phyloP scores from a whole-genome alignment of 202 grass and related monocot genomes.

The Panicum virgatum region DNA sequence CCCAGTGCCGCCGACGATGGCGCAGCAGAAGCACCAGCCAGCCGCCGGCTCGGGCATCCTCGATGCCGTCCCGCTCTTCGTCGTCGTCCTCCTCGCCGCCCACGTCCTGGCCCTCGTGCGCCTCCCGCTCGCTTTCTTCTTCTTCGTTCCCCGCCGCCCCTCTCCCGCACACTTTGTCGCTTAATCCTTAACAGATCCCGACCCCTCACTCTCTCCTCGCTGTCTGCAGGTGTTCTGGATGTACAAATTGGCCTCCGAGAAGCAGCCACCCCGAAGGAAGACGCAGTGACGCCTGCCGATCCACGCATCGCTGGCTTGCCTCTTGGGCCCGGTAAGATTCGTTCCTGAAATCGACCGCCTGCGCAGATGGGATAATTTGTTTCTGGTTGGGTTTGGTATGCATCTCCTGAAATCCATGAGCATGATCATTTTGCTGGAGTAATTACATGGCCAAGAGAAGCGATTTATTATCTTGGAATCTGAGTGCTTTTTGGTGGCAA shows the following conservation, averaged over 20 bases:
- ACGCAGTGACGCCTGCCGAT: constrained; percentile 34
- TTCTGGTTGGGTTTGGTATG: neutral
- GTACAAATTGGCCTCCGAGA: constrained; percentile 71
- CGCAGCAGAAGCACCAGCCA: constrained; percentile 13
- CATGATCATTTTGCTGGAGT: neutral
- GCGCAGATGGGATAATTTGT: constrained; percentile 11
- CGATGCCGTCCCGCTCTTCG: constrained; percentile 61
- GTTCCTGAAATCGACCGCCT: neutral
- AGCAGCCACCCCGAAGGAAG: constrained; percentile 53
- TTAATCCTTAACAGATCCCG: constrained; percentile 14
- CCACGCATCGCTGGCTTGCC: neutral
- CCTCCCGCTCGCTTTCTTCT: neutral
- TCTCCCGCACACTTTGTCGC: neutral
- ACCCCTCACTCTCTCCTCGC: neutral
- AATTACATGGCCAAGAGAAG: neutral
- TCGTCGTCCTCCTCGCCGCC: constrained; percentile 58
- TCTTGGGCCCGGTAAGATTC: constrained; percentile 8
- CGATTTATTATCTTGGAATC: neutral
- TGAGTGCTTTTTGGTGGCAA: neutral
- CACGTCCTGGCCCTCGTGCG: constrained; percentile 77
- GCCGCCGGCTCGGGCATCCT: constrained; percentile 31
- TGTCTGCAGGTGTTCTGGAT: constrained; percentile 69
- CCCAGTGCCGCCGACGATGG: constrained; percentile 31
- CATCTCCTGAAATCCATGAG: neutral
- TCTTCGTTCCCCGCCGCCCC: neutral